phyloP scores from a whole-genome alignment of 2,329 filamentous ascomycete genomes.

The Alternaria longipes region DNA sequence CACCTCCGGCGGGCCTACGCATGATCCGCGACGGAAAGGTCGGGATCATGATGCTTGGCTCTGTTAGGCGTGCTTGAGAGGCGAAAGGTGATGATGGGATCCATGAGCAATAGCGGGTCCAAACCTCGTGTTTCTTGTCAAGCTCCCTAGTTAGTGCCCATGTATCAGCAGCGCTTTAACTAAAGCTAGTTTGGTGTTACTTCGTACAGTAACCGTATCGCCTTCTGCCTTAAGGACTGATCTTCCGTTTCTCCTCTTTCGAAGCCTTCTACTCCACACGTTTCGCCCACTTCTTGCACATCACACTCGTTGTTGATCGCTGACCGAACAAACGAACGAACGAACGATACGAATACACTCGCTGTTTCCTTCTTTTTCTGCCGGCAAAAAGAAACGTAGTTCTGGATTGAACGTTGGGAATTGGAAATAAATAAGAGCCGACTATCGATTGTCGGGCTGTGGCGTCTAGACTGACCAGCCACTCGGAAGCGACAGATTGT shows the following conservation, averaged over 20 bases:
- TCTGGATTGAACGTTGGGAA: not conserved
- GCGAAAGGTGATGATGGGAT: constrained; percentile 8
- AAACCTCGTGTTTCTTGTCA: constrained; percentile 21
- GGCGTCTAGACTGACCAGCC: constrained; percentile 15
- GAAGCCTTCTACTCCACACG: not conserved
- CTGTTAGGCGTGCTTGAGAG: constrained; percentile 13
- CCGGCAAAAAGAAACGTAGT: not conserved
- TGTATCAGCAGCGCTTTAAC: constrained; percentile 21
- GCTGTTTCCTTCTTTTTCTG: not conserved
- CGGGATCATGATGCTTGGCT: constrained; percentile 9
- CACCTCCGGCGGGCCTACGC: not conserved
- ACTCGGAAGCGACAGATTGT: constrained; percentile 20
- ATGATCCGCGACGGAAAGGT: constrained; percentile 16
- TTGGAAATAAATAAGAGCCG: not conserved
- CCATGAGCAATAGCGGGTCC: constrained; percentile 13
- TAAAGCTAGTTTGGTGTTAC: constrained; percentile 1
- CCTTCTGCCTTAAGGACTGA: constrained; percentile 27
- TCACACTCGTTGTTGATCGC: constrained; percentile 1
- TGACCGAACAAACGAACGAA: not conserved
- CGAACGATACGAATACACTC: not conserved
- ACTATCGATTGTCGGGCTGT: constrained; percentile 12
- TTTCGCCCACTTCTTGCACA: constrained; percentile 7
- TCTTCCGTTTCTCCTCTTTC: constrained; percentile 10
- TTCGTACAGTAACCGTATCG: constrained; percentile 7
- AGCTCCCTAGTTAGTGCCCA: constrained; percentile 12